Base-by-base conservation (phyloP, 129 eudicot genomes). In the Lactuca saligna region DNA sequence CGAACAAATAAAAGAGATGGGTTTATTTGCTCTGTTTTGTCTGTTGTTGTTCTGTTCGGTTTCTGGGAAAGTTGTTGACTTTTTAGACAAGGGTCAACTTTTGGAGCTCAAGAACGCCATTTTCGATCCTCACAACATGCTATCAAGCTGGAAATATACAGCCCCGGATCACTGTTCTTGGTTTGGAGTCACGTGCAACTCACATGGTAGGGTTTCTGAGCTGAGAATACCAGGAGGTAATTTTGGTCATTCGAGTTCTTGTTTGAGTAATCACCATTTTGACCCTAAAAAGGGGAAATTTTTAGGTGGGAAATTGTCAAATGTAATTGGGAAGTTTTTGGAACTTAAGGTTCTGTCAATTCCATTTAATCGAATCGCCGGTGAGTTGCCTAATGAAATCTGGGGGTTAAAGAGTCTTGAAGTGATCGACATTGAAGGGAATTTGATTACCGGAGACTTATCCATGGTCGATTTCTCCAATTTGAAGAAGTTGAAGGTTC, bases 141-240 rank as follows among this genome's bases (percentile, higher is more conserved):
- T 89, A 6, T 73, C 83, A 25, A 81, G 80, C 81, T 89, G 96
- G 93, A 70, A 54, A 60, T 29, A 68, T 8, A 61, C 61, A 17
- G 57, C 53, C 62, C 57, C 74, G 4, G 42, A 35, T 17, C 84
- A 83, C 54, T 89, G 96, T 74, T 42, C 81, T 4, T 89, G 96
- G 96, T 74, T 53, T 59, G 96, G 96, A 8, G 83, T 89, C 70
- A 82, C 83, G 53, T 89, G 96, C 83, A 80, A 78, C 70, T 71
- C 83, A 3, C 71, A 54, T 12, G 82, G 75, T 42, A 76, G 93
- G 84, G 93, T 89, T 81, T 68, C 77, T 17, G 79, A 71, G 70
- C 63, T 88, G 32, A 70, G 70, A n/a, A 17, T 88, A 13, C 15
- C 73, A 15, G 85, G 84, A 78, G 92, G 96, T 88, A 82, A 84